Base-by-base conservation (phyloP, 2,329 filamentous ascomycete genomes). In the Neopestalotiopsis sp. region DNA sequence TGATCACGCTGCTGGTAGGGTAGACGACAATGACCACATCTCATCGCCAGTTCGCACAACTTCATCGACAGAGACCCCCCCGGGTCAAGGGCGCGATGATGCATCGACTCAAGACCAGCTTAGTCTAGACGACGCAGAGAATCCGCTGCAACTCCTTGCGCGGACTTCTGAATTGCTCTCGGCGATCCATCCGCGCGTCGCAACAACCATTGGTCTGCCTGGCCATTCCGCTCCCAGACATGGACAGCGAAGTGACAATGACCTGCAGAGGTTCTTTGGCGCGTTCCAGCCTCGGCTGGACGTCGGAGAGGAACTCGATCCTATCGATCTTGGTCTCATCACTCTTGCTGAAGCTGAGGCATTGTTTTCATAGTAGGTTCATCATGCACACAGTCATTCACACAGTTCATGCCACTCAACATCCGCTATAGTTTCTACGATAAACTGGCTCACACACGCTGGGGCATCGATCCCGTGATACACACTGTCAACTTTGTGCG, bases 121-220 rank as follows among this genome's bases (percentile, higher is more conserved):
- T 40, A 80, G 87, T 58, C 76, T 81, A 6, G 91, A 94, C 73
- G 92, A 93, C 76, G 91, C 91, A 3, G 91, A 94, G 75, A 94
- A 94, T 70, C 91, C 91, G 0, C 81, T 94, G 5, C 91, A 94
- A 77, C 81, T 94, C 17, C 88, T 94, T 42, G 92, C 92, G 2
- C 86, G 91, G 40, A 92, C 91, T 1, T 94, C 92, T 0, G 91
- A 92, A 78, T 84, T 92, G 53, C 87, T 79, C 10, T 79, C 77
- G 17, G 78, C 77, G 3, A 78, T 78, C 30, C 77, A 78, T 1
- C 65, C 78, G 65, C 70, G 76, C 69, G 42, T 65, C 71, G 66
- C 75, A 74, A 30, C 57, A 59, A 17, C 59, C 5, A 62, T 76
- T 70, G 58, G 68, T 24, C 69, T 65, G 1, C 58, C 65, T 13